These are phyloP conservation scores for Fusarium ramigenum DNA, from an alignment of 2,329 filamentous ascomycete species.

Conservation along the genomic window DNA sequence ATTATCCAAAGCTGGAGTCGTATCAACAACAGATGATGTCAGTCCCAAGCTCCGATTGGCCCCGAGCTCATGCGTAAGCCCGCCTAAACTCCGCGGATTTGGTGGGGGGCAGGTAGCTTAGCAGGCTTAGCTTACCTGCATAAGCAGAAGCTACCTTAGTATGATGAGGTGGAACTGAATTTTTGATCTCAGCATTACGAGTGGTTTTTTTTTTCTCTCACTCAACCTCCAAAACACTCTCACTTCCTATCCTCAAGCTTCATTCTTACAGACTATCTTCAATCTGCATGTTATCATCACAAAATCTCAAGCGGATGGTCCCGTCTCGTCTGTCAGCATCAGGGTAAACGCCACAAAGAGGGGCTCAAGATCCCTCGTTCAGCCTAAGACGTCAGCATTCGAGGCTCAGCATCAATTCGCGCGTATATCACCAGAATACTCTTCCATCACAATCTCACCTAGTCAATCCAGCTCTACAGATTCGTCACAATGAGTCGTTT, in stretches of 20 bases:
- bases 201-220: constrained; percentile 22
- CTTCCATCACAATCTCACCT: too few relatives aligned
- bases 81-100: constrained; percentile 30
- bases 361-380: constrained; percentile 22
- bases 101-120: constrained; percentile 9
- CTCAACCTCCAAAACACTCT: neutral
- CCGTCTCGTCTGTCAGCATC: neutral
- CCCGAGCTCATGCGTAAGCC: constrained; percentile 14
- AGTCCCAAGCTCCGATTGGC: constrained; percentile 27
- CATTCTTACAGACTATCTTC: neutral
- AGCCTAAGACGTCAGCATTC: constrained; percentile 38
- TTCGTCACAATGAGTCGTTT: constrained; percentile 56
- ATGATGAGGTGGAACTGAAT: constrained; percentile 1
- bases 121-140: constrained; percentile 19
- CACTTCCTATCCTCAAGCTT: neutral
- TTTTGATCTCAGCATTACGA: constrained; percentile 10
- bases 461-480: neutral
- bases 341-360: constrained; percentile 32
- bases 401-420: constrained; percentile 21
- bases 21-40: constrained; percentile 7
- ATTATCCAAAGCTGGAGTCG: neutral
- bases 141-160: neutral
- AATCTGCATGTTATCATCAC: neutral
- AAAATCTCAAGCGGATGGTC: neutral
- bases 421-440: neutral